These are phyloP conservation scores for Teratosphaeria pseudoeucalypti DNA, from an alignment of 2,329 filamentous ascomycete species.

Conservation along the genomic window DNA sequence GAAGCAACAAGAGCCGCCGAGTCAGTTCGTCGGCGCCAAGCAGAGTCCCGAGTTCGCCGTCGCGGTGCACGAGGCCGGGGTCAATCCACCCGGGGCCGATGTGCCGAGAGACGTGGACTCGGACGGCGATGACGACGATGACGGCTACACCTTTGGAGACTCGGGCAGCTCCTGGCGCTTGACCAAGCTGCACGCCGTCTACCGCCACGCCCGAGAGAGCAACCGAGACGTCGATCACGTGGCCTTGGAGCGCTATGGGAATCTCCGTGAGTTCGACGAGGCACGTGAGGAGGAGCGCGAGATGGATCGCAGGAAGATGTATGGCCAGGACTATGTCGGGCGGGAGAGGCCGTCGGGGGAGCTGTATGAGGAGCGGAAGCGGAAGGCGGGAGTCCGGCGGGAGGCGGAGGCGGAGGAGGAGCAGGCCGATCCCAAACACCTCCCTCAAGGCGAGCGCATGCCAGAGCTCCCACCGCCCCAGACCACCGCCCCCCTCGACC, in stretches of 20 bases:
- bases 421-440: constrained; percentile 10
- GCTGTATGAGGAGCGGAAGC: constrained; percentile 65
- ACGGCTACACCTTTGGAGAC: constrained; percentile 82
- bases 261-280: constrained; percentile 76
- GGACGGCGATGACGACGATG: constrained; percentile 45
- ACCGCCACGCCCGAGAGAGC: constrained; percentile 64
- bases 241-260: constrained; percentile 71
- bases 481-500: constrained; percentile 51
- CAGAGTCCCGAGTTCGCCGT: constrained; percentile 60
- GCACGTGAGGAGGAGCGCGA: constrained; percentile 90
- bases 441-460: constrained; percentile 47
- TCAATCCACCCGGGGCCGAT: constrained; percentile 62
- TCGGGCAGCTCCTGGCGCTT: constrained; percentile 88
- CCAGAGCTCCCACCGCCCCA: constrained; percentile 42
- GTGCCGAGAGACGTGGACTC: constrained; percentile 39
- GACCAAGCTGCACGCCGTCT: constrained; percentile 84
- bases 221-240: constrained; percentile 69
- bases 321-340: constrained; percentile 73
- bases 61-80: constrained; percentile 66
- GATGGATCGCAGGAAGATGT: constrained; percentile 68
- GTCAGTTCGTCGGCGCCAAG: constrained; percentile 36
- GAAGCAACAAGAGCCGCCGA: constrained; percentile 38
- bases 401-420: constrained; percentile 15
- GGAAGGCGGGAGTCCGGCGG: constrained; percentile 45
- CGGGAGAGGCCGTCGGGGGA: constrained; percentile 84